These are phyloP conservation scores for Kregervanrija pseudodelftensis DNA, from an alignment of 805 yeast species.

Conservation along the genomic window DNA sequence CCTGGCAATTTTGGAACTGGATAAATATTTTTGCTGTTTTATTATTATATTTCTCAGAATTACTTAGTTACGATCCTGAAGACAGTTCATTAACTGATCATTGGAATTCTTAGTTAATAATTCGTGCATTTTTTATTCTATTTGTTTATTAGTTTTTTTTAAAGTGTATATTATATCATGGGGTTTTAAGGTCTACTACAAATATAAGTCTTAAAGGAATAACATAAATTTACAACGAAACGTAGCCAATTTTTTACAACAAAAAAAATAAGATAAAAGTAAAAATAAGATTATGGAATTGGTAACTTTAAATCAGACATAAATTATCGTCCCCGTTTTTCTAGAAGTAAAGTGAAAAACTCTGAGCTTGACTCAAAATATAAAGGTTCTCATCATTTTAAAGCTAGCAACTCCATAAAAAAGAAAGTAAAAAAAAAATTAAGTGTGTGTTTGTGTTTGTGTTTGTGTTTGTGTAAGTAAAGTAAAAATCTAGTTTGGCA, in stretches of 20 bases:
- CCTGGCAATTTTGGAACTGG: slow-evolving; percentile 99
- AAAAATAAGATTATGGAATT: too few species aligned
- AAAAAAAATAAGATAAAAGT: too few species aligned
- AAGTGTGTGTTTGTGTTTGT: neutral
- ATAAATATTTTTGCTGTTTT: slow-evolving; percentile 77
- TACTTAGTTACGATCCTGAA: slow-evolving; percentile 35
- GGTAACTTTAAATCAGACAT: too few species aligned
- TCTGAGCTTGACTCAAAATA: slow-evolving; percentile 20
- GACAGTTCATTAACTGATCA: slow-evolving; percentile 28
- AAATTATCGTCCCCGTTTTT: slow-evolving; percentile 15
- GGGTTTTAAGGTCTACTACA: too few species aligned
- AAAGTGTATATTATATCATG: too few species aligned
- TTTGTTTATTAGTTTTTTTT: too few species aligned
- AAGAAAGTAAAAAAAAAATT: neutral
- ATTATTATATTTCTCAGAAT: slow-evolving; percentile 72
- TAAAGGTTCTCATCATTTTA: slow-evolving; percentile 8
- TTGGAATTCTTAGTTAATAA: slow-evolving; percentile 15
- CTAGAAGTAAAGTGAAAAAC: slow-evolving; percentile 11
- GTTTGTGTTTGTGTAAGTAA: neutral
- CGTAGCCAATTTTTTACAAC: too few species aligned
- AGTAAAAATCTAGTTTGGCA: slow-evolving; percentile 8
- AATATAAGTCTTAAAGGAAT: too few species aligned
- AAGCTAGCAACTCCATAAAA: slow-evolving; percentile 1
- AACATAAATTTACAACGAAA: too few species aligned
- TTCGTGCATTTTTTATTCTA: too few species aligned